Evolutionary conservation across 768 basidiomycete species (phyloP).

Genomic region (Podaxis rugospora): DNA sequence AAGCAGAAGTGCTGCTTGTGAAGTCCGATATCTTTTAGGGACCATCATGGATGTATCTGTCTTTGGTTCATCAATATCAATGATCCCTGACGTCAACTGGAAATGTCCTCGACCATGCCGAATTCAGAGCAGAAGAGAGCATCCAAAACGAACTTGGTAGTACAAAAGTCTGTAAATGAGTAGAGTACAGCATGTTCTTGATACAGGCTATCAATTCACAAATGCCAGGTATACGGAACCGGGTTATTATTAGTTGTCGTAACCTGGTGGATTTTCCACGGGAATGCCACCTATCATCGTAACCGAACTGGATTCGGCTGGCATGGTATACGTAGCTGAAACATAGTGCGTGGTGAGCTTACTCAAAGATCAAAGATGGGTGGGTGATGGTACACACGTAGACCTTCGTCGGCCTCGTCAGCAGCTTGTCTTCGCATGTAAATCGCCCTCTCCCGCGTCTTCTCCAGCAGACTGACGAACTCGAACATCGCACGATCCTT

Average conservation of each 20-base stretch:
- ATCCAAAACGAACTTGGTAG: not conserved
- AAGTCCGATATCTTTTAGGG: not conserved
- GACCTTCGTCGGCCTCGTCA: conserved; percentile 47
- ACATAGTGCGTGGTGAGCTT: not conserved
- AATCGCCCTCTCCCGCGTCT: conserved; percentile 69
- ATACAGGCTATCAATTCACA: not conserved
- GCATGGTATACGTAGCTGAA: conserved; percentile 43
- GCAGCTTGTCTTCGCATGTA: conserved; percentile 65
- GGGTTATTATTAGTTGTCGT: conserved; percentile 24
- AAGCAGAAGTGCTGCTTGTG: not conserved
- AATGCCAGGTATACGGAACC: not conserved
- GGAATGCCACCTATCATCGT: conserved; percentile 38
- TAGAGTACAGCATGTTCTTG: conserved; percentile 5
- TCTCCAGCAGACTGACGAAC: conserved; percentile 70
- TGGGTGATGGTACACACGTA: conserved; percentile 43
- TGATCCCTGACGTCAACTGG: too few relatives aligned
- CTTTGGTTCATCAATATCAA: not conserved
- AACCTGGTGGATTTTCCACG: conserved; percentile 48
- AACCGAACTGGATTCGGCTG: conserved; percentile 39
- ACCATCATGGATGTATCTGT: not conserved
- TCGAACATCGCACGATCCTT: conserved; percentile 66
- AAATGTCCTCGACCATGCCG: not conserved
- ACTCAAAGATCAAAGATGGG: not conserved
- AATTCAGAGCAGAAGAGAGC: not conserved
- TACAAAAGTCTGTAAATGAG: not conserved